These are phyloP conservation scores for Mycena galericulata DNA, from an alignment of 768 basidiomycete species.

Conservation along the genomic window DNA sequence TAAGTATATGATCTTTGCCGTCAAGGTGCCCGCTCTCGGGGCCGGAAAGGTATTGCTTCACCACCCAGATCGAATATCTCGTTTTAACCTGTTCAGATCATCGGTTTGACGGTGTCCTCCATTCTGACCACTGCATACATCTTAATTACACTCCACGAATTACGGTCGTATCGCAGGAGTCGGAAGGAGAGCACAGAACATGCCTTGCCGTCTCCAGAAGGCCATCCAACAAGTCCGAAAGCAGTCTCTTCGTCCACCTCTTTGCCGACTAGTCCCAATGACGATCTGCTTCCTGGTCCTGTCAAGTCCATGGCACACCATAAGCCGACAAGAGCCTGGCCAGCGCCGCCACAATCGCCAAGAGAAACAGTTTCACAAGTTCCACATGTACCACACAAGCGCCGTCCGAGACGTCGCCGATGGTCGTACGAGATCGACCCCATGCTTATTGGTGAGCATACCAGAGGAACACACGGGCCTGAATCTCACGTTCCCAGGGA, in stretches of 20 bases:
- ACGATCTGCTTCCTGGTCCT: neutral
- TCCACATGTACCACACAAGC: constrained; percentile 17
- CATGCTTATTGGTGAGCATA: constrained; percentile 47
- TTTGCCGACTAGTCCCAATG: neutral
- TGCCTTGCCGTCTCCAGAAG: neutral
- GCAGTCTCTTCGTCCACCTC: constrained; percentile 1
- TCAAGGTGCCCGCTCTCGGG: constrained; percentile 45
- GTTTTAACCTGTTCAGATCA: constrained; percentile 20
- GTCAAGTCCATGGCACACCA: constrained; percentile 1
- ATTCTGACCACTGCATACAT: constrained; percentile 47
- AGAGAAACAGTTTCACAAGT: neutral
- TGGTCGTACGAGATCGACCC: constrained; percentile 53
- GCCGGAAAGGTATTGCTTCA: constrained; percentile 40
- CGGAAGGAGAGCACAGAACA: constrained; percentile 9
- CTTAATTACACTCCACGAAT: constrained; percentile 49
- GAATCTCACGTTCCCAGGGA: constrained; percentile 37
- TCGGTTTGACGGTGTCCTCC: constrained; percentile 47
- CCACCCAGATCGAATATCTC: neutral
- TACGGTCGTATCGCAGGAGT: constrained; percentile 45
- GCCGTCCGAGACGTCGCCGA: constrained; percentile 46
- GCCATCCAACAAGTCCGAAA: neutral
- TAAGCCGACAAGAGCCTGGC: neutral
- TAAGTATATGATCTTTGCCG: constrained; percentile 50
- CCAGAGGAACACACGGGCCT: neutral
- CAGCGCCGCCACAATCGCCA: neutral